Conservation (phyloP, 768 basidiomycete genomes). For the Pisolithus orientalis region DNA sequence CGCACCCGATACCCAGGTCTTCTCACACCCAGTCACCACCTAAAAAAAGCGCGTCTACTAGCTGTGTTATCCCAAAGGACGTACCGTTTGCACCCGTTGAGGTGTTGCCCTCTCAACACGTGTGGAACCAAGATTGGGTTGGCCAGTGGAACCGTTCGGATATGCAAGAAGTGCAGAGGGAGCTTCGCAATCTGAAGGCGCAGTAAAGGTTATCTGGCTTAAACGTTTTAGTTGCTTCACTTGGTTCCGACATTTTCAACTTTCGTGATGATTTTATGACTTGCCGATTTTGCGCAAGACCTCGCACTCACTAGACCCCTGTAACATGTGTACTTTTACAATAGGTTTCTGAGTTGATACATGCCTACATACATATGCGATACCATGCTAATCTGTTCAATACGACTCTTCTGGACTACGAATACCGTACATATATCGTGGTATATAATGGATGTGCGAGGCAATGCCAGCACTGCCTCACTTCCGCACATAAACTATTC, state of each 20-base stretch:
- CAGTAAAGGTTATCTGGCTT: conserved; percentile 5
- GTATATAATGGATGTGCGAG: too few relatives aligned
- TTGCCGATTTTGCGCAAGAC: not conserved
- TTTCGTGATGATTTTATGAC: not conserved
- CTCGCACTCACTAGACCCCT: too few relatives aligned
- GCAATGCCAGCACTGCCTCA: too few relatives aligned
- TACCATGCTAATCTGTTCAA: too few relatives aligned
- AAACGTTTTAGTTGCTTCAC: not conserved
- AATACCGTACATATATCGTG: too few relatives aligned
- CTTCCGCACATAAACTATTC: too few relatives aligned
- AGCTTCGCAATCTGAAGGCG: conserved; percentile 25
- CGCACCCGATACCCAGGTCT: not conserved
- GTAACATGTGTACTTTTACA: too few relatives aligned
- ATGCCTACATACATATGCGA: too few relatives aligned
- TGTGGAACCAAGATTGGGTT: conserved; percentile 21
- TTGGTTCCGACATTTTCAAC: not conserved
- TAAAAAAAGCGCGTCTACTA: conserved; percentile 14
- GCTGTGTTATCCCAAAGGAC: not conserved
- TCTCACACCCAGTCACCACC: not conserved
- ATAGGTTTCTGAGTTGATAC: too few relatives aligned
- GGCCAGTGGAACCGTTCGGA: conserved; percentile 37
- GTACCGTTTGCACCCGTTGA: not conserved
- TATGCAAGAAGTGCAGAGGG: conserved; percentile 33
- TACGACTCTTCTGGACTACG: too few relatives aligned
- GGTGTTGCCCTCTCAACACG: not conserved